Evolutionary conservation across 352 stramenopile species (phyloP).

Genomic region (Paralagenidium karlingii): DNA sequence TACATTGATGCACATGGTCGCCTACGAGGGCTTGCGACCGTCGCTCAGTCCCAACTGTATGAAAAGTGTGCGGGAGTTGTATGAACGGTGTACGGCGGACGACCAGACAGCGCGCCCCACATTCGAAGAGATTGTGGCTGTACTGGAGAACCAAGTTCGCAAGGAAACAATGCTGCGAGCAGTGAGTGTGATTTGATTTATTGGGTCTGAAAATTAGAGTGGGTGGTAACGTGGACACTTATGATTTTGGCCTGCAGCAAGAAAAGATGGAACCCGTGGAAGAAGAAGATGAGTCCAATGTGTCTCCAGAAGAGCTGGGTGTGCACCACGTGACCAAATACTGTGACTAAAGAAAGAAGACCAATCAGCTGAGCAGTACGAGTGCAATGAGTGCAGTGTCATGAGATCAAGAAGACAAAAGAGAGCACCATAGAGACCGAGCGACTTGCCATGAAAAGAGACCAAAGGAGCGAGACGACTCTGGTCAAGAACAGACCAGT

Average conservation of each 20-base stretch:
- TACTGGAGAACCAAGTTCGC: slow-evolving; percentile 74
- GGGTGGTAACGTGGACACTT: slow-evolving; percentile 1
- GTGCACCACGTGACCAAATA: slow-evolving; percentile 77
- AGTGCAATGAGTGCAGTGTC: too few species aligned
- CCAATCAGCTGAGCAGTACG: too few species aligned
- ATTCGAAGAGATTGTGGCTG: slow-evolving; percentile 79
- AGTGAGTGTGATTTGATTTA: slow-evolving; percentile 22
- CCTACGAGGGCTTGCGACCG: slow-evolving; percentile 78
- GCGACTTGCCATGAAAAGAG: too few species aligned
- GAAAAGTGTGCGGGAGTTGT: slow-evolving; percentile 66
- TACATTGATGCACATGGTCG: slow-evolving; percentile 83
- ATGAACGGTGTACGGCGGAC: slow-evolving; percentile 66
- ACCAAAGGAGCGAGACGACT: too few species aligned
- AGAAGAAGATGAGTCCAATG: slow-evolving; percentile 24
- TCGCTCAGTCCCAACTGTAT: slow-evolving; percentile 77
- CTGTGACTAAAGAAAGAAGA: slow-evolving; percentile 62
- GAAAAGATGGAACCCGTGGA: slow-evolving; percentile 18
- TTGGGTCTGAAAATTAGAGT: slow-evolving; percentile 4
- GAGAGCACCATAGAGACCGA: too few species aligned
- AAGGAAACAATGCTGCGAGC: slow-evolving; percentile 74
- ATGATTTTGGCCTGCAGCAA: slow-evolving; percentile 2
- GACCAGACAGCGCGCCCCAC: slow-evolving; percentile 62
- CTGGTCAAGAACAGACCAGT: too few species aligned
- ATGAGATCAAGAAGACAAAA: too few species aligned
- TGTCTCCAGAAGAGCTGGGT: slow-evolving; percentile 68